A percentile compares a stretch with the other conserved stretches of the same genome.
These are phyloP conservation scores for Hevea brasiliensis DNA, from an alignment of 345 rosid species.

Conservation along the genomic window DNA sequence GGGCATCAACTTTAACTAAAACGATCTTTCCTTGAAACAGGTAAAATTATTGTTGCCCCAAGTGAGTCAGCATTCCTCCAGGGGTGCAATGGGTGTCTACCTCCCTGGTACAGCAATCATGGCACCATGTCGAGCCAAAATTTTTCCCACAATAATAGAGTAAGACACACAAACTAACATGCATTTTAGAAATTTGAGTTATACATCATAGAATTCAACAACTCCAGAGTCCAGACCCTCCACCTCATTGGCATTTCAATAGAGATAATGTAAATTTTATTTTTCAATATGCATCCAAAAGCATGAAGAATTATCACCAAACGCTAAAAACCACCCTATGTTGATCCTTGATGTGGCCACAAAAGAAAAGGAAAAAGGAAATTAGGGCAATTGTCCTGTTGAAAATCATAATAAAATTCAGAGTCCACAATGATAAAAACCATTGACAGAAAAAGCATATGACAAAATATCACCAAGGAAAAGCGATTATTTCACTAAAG, in stretches of 20 bases:
- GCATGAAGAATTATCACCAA: neutral
- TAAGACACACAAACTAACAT: neutral
- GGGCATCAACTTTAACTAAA: neutral
- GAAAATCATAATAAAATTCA: neutral
- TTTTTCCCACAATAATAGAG: neutral
- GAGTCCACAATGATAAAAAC: neutral
- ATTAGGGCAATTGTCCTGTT: neutral
- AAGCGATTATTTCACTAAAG: constrained; percentile 12
- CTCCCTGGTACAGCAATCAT: neutral
- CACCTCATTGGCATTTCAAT: neutral
- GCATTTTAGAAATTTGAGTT: neutral
- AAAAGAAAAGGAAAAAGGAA: neutral
- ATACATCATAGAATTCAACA: neutral
- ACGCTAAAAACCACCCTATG: neutral
- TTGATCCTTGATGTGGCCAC: neutral
- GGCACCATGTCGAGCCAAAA: neutral
- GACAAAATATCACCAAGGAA: neutral
- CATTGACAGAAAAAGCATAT: neutral
- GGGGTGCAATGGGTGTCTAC: neutral
- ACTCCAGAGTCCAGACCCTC: neutral
- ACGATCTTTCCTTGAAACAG: neutral
- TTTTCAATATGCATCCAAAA: neutral
- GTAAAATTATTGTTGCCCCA: neutral
- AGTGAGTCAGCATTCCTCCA: neutral
- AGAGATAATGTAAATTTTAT: neutral